Base-by-base conservation (phyloP, 805 yeast species). In the Komagataella populi region DNA sequence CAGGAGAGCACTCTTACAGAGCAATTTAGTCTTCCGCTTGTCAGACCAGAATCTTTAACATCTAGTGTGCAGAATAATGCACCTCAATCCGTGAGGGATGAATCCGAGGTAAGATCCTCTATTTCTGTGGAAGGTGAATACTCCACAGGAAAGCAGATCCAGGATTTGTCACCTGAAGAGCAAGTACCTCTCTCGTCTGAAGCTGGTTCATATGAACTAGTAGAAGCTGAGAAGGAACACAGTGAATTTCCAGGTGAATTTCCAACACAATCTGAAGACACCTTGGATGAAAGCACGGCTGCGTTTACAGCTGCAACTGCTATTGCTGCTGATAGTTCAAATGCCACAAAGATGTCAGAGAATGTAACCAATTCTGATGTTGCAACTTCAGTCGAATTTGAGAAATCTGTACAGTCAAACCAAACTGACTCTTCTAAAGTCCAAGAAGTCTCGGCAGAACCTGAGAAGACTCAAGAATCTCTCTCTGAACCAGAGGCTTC, bases 51-150 rank as follows among this genome's bases (percentile, higher is more conserved):
- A 53, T 86, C 96, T 0, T 78, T 85, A 45, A 86, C 96, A 0
- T 88, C 96, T 0, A 86, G 96, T 47, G 95, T 89, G 39, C 91
- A 85, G 59, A 90, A 90, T 67, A 89, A 91, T 63, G 88, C 97
- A 2, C 90, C 97, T 0, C 78, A 81, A 66, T 86, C 96, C 20
- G 95, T 88, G 6, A 80, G 96, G 54, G 96, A 86, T 55, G 96
- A 82, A 55, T 64, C 72, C 14, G 81, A 77, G 53, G 62, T 62
- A 16, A 39, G 39, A 14, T 23, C 47, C n/a, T 65, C 75, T 6
- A 63, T 68, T 17, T 70, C 73, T 6, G 39, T 30, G 14, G 39
- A 30, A 30, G 39, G 39, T 10, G 39, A 30, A 14, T 30, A 30
- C n/a, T 30, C 39, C n/a, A 30, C 20, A 4, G 20, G 5, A 3